Percentiles rank a stretch among this genome's conserved stretches.
phyloP scores from a whole-genome alignment of 306 rosid species.

The Acmispon strigosus region DNA sequence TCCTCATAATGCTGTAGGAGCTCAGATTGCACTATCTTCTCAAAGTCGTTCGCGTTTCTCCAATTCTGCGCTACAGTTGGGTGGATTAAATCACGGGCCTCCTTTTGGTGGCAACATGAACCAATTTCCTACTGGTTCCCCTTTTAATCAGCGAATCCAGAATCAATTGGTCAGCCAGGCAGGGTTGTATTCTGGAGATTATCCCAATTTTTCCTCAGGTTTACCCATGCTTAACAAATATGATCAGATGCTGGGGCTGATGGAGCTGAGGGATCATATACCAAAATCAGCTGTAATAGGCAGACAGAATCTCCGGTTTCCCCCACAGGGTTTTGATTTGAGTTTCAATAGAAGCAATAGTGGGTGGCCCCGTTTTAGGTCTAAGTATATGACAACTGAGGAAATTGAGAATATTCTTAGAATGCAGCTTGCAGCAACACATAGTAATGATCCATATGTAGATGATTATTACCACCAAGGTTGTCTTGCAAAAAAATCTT shows the following conservation, averaged over 20 bases:
- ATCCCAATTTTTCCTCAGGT: conserved; percentile 52
- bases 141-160: conserved; percentile 37
- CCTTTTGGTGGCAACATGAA: conserved; percentile 38
- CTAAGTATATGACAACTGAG: conserved; percentile 77
- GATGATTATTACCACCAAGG: conserved; percentile 97
- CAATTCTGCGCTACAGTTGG: conserved; percentile 37
- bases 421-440: conserved; percentile 94
- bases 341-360: conserved; percentile 41
- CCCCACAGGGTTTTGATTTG: conserved; percentile 61
- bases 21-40: conserved; percentile 40
- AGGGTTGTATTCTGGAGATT: conserved; percentile 48
- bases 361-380: conserved; percentile 81
- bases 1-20: conserved; percentile 35
- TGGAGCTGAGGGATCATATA: conserved; percentile 78
- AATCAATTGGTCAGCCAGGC: conserved; percentile 40
- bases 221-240: conserved; percentile 58
- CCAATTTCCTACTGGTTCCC: conserved; percentile 38
- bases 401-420: conserved; percentile 87
- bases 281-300: conserved; percentile 51
- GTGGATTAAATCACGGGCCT: conserved; percentile 41
- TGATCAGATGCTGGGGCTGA: conserved; percentile 73
- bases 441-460: conserved; percentile 94
- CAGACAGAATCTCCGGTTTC: conserved; percentile 50
- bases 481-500: conserved; percentile 73
- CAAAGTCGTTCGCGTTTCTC: conserved; percentile 44